Evolutionary conservation across 495 filamentous ascomycete genomes (phyloP).

Genomic region (Penicillium riverlandense): DNA sequence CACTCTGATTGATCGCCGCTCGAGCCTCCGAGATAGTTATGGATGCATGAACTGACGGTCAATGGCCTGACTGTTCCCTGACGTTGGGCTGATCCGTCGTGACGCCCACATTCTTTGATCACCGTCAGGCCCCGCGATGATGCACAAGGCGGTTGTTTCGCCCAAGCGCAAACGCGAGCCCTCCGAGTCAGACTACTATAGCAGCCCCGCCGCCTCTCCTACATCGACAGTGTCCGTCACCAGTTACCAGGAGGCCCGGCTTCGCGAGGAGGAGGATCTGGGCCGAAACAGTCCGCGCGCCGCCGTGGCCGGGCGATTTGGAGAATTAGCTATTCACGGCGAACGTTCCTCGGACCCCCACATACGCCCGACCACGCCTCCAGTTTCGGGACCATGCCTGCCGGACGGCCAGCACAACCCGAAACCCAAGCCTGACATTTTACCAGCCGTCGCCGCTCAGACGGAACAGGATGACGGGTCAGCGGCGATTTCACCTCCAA

Average conservation of each 20-base stretch:
- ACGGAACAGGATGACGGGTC: no score
- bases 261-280: conserved; percentile 28
- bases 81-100: conserved; percentile 10
- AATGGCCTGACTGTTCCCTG: no score
- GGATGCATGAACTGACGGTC: conserved; percentile 2
- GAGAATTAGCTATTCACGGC: conserved; percentile 51
- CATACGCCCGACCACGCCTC: no score
- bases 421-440: conserved; percentile 14
- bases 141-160: conserved; percentile 19
- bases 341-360: conserved; percentile 18
- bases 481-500: conserved; percentile 7
- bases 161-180: conserved; percentile 37
- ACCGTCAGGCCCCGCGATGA: conserved; percentile 25
- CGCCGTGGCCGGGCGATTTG: conserved; percentile 56
- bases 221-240: conserved; percentile 25
- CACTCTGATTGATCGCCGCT: no score
- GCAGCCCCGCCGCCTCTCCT: conserved; percentile 29
- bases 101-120: conserved; percentile 16
- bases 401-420: neutral
- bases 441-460: neutral
- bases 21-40: neutral
- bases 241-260: conserved; percentile 27
- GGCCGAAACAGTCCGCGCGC: conserved; percentile 52
- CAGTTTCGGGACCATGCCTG: neutral
- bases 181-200: conserved; percentile 24